These are phyloP conservation scores for Pichia sp. DNA, from an alignment of 1,139 yeast species.

Conservation along the genomic window DNA sequence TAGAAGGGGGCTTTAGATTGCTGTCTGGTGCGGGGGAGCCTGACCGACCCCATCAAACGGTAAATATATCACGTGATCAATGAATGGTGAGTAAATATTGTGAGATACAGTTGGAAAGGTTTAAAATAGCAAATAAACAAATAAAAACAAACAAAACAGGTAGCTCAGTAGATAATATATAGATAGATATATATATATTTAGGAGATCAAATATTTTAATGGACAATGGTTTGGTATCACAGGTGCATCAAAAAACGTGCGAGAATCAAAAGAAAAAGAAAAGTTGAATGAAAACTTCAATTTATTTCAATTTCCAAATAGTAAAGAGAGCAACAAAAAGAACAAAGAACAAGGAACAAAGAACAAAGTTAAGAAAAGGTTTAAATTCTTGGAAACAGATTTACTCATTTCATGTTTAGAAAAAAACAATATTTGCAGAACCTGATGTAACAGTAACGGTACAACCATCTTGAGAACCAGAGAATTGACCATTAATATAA, in stretches of 20 bases:
- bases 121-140: too few species aligned
- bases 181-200: not conserved
- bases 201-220: not conserved
- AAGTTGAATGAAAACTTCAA: not conserved
- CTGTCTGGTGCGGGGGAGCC: too few species aligned
- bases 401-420: too few species aligned
- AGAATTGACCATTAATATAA: slow-evolving; percentile 71
- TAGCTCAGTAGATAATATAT: not conserved
- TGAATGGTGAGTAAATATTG: too few species aligned
- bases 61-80: too few species aligned
- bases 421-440: slow-evolving; percentile 65
- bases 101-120: too few species aligned
- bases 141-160: too few species aligned
- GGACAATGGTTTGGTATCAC: not conserved
- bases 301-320: too few species aligned
- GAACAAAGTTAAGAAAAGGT: not conserved
- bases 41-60: too few species aligned
- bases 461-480: slow-evolving; percentile 73
- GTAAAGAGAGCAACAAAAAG: too few species aligned
- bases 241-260: not conserved
- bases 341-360: too few species aligned
- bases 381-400: not conserved
- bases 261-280: not conserved
- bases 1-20: too few species aligned
- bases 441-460: slow-evolving; percentile 86